Evolutionary conservation across 2,329 filamentous ascomycete genomes (phyloP), one percentile per base, ranked within the genome.

Genomic region (Teratosphaeria gauchensis): DNA sequence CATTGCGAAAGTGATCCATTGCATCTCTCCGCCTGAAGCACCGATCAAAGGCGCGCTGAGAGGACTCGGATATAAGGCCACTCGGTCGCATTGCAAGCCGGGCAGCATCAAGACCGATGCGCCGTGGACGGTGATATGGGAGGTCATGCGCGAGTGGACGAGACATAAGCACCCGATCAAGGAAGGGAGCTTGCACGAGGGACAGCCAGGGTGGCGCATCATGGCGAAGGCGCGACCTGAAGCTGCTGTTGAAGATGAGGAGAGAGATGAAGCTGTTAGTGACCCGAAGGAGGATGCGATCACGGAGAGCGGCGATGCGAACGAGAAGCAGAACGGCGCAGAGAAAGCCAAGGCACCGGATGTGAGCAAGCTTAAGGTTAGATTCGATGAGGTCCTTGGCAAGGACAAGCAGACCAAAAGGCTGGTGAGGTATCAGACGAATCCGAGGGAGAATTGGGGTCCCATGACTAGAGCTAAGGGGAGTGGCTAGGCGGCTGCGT

Each of bases 21-120:
- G 88, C 67, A 76, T 84, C 30, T 90, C 90, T 3, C 90, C 92
- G 0, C 82, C 88, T n/a, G 85, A 92, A 62, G 85, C 89, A 64
- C 81, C 86, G 57, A 76, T 99, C 61, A 84, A 89, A 53, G 92
- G 94, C 24, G 94, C 94, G 2, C 77, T 99, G 32, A 81, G 85
- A 24, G 82, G 87, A 60, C 79, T 95, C 1, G 94, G 92, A 6
- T 97, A 95, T 71, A 81, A 82, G 53, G 88, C 88, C 3, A 89
- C 89, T 0, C 84, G 92, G 67, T 95, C 89, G 66, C 94, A 99
- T 73, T 90, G 90, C 66, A 90, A 91, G 65, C 82, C 90, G 0
- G 92, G 92, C 30, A 94, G 89, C 68, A 85, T 97, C 74, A 95
- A 95, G 77, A 97, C 94, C 0, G 85, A 97, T 73, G 94, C 94